Evolutionary conservation across 2,329 filamentous ascomycete genomes (phyloP).

Genomic region (Aspergillus bombycis): DNA sequence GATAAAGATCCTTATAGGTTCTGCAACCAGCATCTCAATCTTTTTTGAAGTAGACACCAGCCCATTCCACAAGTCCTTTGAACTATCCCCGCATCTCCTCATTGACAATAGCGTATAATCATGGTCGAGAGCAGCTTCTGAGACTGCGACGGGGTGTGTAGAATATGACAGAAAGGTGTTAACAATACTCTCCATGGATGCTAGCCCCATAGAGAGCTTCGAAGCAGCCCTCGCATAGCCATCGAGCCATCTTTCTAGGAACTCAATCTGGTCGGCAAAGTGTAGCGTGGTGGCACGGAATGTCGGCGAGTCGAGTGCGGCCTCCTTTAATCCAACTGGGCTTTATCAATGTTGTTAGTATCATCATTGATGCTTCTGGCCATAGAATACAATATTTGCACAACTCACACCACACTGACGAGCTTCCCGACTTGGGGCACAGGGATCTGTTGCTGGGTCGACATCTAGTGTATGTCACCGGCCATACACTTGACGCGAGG

Average conservation of each 20-base stretch:
- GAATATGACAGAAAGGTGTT: constrained; percentile 75
- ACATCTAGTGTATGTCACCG: constrained; percentile 44
- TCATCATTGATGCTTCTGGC: background rate
- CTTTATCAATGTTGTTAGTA: constrained; percentile 40
- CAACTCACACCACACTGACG: constrained; percentile 50
- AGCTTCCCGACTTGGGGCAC: constrained; percentile 48
- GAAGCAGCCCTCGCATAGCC: constrained; percentile 65
- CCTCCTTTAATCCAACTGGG: constrained; percentile 89
- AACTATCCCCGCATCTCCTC: constrained; percentile 80
- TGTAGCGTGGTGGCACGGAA: constrained; percentile 86
- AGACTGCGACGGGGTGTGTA: constrained; percentile 71
- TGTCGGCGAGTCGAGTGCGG: constrained; percentile 91
- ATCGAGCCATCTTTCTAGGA: constrained; percentile 89
- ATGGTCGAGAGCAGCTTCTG: constrained; percentile 86
- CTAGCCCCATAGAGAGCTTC: constrained; percentile 67
- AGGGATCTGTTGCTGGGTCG: constrained; percentile 40
- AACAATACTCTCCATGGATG: constrained; percentile 76
- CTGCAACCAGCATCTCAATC: constrained; percentile 74
- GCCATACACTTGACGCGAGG: constrained; percentile 36
- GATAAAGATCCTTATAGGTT: constrained; percentile 80
- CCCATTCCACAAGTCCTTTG: constrained; percentile 83
- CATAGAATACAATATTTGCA: background rate
- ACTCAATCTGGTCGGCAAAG: constrained; percentile 89
- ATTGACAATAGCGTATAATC: constrained; percentile 91
- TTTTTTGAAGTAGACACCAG: constrained; percentile 74